Evolutionary conservation across 163 green algal genomes (phyloP).

Genomic region (Prototheca wickerhamii): DNA sequence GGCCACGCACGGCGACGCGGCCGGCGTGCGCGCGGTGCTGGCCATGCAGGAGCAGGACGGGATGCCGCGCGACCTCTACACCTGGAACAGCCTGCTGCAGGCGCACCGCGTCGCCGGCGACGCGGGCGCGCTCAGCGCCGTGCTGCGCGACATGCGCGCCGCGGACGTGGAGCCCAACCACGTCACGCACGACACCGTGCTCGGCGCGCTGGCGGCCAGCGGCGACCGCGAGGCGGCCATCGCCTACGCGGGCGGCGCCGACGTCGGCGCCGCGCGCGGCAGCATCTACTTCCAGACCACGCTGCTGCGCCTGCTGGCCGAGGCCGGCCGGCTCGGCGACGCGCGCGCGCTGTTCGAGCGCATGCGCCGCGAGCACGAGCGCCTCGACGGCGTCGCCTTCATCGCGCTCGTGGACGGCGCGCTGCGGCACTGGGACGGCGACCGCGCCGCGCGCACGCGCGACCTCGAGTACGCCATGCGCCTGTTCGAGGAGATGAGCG

Average conservation of each 20-base stretch:
- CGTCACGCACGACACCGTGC: slow-evolving; percentile 1
- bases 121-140: neutral
- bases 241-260: neutral
- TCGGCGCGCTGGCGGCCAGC: neutral
- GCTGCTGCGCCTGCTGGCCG: neutral
- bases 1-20: neutral
- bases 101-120: slow-evolving; percentile 13
- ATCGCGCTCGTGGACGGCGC: neutral
- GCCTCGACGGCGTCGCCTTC: neutral
- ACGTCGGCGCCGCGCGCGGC: neutral
- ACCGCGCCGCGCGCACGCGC: neutral
- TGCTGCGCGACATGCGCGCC: slow-evolving; percentile 19
- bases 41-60: neutral
- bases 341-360: neutral
- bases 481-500: slow-evolving; percentile 8
- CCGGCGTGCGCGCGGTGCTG: neutral
- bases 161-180: slow-evolving; percentile 8
- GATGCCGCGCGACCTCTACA: neutral
- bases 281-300: slow-evolving; percentile 1
- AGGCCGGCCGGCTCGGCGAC: neutral
- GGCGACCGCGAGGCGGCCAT: neutral
- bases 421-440: neutral
- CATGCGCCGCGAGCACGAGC: neutral
- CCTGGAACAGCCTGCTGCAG: slow-evolving; percentile 17
- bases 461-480: neutral